Conservation (phyloP, 2,329 filamentous ascomycete genomes). For the Diaporthe sp. region DNA sequence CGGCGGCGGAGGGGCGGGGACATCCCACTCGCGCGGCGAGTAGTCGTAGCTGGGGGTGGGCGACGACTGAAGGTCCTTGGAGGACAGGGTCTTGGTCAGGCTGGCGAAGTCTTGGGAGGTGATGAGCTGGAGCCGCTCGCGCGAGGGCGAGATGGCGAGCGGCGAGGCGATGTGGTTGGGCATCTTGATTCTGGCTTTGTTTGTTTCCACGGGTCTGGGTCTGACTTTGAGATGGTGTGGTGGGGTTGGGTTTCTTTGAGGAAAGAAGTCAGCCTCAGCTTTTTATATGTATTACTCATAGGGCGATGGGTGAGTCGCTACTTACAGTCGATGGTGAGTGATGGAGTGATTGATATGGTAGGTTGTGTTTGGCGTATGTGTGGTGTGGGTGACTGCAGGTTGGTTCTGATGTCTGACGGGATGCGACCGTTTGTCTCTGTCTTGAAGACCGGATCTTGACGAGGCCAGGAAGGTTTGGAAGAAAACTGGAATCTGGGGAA, state of each 20-base stretch:
- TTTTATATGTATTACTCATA: background rate
- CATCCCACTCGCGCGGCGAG: constrained; percentile 71
- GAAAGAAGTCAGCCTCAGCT: background rate
- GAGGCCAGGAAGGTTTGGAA: background rate
- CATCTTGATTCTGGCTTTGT: constrained; percentile 51
- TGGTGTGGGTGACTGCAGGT: constrained; percentile 6
- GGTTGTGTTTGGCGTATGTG: constrained; percentile 10
- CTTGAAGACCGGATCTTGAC: constrained; percentile 20
- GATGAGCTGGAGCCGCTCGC: constrained; percentile 59
- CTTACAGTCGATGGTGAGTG: constrained; percentile 27
- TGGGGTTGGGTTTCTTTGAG: background rate
- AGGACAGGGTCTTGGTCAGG: constrained; percentile 64
- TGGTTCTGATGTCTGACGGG: constrained; percentile 8
- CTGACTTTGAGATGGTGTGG: background rate
- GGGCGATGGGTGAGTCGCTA: background rate
- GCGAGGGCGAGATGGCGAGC: constrained; percentile 61
- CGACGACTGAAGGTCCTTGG: constrained; percentile 57
- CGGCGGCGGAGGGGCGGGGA: constrained; percentile 75
- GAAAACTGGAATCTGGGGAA: constrained; percentile 29
- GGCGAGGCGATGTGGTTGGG: constrained; percentile 59
- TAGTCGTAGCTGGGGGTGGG: constrained; percentile 64
- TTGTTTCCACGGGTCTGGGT: background rate
- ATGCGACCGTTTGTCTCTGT: constrained; percentile 13
- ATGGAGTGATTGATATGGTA: constrained; percentile 3
- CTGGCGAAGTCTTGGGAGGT: constrained; percentile 66